Evolutionary conservation across 805 yeast species (phyloP).

Genomic region (Metschnikowia henanensis): DNA sequence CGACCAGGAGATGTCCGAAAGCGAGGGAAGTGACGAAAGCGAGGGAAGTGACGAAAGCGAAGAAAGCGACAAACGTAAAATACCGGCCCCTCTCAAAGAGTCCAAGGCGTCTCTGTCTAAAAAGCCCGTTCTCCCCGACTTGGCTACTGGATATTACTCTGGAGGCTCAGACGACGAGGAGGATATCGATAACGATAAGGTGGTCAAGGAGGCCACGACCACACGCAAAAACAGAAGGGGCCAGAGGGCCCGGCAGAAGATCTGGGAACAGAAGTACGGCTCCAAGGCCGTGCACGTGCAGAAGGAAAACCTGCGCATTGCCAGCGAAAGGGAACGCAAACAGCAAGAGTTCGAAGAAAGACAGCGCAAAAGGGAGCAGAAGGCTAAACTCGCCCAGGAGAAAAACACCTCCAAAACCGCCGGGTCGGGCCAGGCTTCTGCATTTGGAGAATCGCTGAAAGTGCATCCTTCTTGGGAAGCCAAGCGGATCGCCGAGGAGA

Average conservation of each 20-base stretch:
- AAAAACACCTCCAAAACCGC: slow-evolving; percentile 24
- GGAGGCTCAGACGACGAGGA: slow-evolving; percentile 74
- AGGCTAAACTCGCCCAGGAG: slow-evolving; percentile 33
- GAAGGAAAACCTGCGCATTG: slow-evolving; percentile 56
- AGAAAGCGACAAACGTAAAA: no score
- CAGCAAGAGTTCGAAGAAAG: slow-evolving; percentile 73
- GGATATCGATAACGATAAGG: slow-evolving; percentile 43
- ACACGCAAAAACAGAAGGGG: slow-evolving; percentile 90
- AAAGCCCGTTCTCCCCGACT: slow-evolving; percentile 55
- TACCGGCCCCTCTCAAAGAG: no score
- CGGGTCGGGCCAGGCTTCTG: slow-evolving; percentile 4
- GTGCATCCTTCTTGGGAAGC: slow-evolving; percentile 99
- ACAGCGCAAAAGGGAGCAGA: slow-evolving; percentile 62
- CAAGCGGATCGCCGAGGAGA: slow-evolving; percentile 70
- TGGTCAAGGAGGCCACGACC: slow-evolving; percentile 52
- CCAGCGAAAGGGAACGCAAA: slow-evolving; percentile 56
- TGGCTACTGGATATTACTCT: slow-evolving; percentile 80
- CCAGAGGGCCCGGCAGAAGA: slow-evolving; percentile 93
- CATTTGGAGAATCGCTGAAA: slow-evolving; percentile 1
- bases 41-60: no score
- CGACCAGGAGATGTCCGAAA: slow-evolving; percentile 58
- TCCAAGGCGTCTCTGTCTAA: slow-evolving; percentile 24
- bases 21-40: slow-evolving; percentile 2
- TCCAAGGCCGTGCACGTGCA: slow-evolving; percentile 77
- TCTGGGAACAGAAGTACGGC: slow-evolving; percentile 94